These are phyloP conservation scores for Diaporthe vexans DNA, from an alignment of 2,329 filamentous ascomycete genomes.

Conservation along the genomic window DNA sequence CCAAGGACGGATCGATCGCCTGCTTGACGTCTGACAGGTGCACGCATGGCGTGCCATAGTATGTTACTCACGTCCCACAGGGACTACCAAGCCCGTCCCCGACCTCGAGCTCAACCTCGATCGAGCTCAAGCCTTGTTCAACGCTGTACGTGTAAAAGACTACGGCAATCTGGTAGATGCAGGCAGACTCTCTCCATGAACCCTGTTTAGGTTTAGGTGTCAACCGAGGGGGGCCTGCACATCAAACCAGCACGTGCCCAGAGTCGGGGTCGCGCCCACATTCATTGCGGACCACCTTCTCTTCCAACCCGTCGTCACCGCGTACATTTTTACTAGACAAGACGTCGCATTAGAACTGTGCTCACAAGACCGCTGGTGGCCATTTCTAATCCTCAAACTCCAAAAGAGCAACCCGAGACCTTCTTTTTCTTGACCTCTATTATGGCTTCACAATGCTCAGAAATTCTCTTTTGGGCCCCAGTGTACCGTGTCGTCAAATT, in stretches of 20 bases:
- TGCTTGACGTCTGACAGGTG: too few relatives aligned
- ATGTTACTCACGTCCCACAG: too few relatives aligned
- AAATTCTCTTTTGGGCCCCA: slow-evolving; percentile 16
- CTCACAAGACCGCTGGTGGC: slow-evolving; percentile 1
- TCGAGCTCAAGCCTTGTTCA: background rate
- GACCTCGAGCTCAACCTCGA: too few relatives aligned
- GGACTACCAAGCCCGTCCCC: too few relatives aligned
- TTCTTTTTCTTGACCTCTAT: slow-evolving; percentile 33
- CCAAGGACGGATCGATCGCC: too few relatives aligned
- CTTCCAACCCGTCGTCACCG: too few relatives aligned
- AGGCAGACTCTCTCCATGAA: background rate
- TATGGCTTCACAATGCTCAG: slow-evolving; percentile 35
- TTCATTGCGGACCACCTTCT: background rate
- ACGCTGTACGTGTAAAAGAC: background rate
- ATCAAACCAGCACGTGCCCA: background rate
- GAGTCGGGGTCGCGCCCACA: background rate
- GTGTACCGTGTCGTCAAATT: slow-evolving; percentile 34
- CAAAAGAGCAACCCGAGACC: slow-evolving; percentile 32
- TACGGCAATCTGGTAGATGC: background rate
- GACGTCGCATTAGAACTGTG: slow-evolving; percentile 14
- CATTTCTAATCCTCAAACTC: slow-evolving; percentile 40
- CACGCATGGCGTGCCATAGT: too few relatives aligned
- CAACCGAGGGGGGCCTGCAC: background rate
- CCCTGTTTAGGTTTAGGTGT: background rate
- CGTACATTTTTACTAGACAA: background rate